Base-by-base conservation (phyloP, 2,329 filamentous ascomycete genomes). In the Nemania sp. region DNA sequence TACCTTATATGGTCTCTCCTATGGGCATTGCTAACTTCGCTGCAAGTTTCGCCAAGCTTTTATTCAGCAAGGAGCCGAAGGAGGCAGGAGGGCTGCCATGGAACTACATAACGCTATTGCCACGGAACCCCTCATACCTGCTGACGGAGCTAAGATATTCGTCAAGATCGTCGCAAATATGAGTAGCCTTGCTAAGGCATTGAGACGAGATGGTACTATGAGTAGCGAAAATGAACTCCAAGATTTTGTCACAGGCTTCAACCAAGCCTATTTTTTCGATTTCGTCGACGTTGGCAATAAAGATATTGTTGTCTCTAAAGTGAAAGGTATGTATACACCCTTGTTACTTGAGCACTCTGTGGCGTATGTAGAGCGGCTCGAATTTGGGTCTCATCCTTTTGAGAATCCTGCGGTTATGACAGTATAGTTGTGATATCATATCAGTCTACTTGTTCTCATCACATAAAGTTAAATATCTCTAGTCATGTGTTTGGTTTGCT, bases 261-360 rank as follows among this genome's bases (percentile, higher is more conserved):
- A 85, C 56, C 87, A 88, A 76, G 84, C 82, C 67, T 84, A 86
- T 10, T 84, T 84, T 11, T 89, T 90, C 79, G 87, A 90, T 76
- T 90, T 90, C 79, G 80, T 90, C 65, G 88, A 91, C 73, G 84
- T 90, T 61, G 88, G 88, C 38, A 84, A 84, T 52, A 89, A 88
- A 75, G 87, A 89, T 73, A 81, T 85, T 57, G 84, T 86, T 7
- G 86, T 88, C 74, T 83, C 83, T 54, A 90, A 90, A 77, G 86
- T 91, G 71, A 85, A 84, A 82, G 87, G 87, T 88, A 77, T n/a
- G 57, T 49, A 56, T 41, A 38, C 54, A 15, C 29, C 35, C 24
- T 49, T 63, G 15, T 56, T 58, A 27, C 41, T 57, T 35, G 11
- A 15, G 29, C 5, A 15, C 8, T 5, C 18, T n/a, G 57, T 38